Evolutionary conservation across 2,329 filamentous ascomycete genomes (phyloP), one percentile per base, ranked within the genome.

Genomic region (Tolypocladium ovalisporum): DNA sequence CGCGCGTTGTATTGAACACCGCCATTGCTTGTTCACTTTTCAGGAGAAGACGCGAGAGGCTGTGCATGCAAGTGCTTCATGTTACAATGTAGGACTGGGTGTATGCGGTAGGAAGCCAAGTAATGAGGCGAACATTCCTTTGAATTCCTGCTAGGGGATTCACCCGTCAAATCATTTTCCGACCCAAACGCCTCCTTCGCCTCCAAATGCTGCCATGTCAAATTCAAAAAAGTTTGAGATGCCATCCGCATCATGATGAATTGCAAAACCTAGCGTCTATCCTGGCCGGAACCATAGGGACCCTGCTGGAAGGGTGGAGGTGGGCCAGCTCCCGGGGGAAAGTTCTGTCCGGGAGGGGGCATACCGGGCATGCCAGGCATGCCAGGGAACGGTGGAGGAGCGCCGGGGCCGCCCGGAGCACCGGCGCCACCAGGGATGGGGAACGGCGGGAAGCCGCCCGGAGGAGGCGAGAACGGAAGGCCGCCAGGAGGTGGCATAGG

Each of bases 311-410:
- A 73, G 5, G 72, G 72, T 29, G 66, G 66, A 5, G 69, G 68
- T 22, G 67, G 64, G 24, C 55, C 60, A 57, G 67, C 67, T 24
- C 71, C 67, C 15, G 73, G 73, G 19, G 73, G 75, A 44, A 78
- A 78, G 5, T 73, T 75, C 57, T 78, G 73, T 24, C 72, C 73
- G 29, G 71, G 73, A 1, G 73, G 75, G 34, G 72, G 69, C 59
- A 73, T 69, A 52, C 71, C 68, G 27, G 71, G 68, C 57, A 73
- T 69, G 53, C 71, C 68, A 24, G 71, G 68, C 57, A 74, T 60
- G 17, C 70, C 70, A 22, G 70, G 65, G 54, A 71, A 71, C 10
- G 67, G 65, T 58, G 66, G 64, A 57, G 63, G 35, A 63, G 63
- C 57, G 57, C 69, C 56, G 57, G 64, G 59, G 57, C 58, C 62